Conservation (phyloP, 495 filamentous ascomycete genomes). For the Penicillium verhagenii region DNA sequence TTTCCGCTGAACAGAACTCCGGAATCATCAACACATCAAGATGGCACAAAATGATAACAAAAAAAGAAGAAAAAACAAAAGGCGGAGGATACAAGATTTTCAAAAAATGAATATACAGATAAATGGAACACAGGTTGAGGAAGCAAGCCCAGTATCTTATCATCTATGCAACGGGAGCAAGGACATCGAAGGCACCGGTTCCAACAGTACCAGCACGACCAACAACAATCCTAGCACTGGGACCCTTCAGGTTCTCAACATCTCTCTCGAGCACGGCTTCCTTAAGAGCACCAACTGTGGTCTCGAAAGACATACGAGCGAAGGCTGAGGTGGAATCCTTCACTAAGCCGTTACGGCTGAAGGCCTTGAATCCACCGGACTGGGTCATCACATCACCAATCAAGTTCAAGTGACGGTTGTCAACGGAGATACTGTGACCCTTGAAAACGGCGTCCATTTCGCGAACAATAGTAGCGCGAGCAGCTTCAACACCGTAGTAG, state of each 20-base stretch:
- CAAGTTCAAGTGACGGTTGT: conserved; percentile 88
- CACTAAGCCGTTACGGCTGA: conserved; percentile 81
- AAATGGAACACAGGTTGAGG: neutral
- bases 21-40: conserved; percentile 39
- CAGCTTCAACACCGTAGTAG: conserved; percentile 91
- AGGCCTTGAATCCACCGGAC: conserved; percentile 80
- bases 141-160: conserved; percentile 15
- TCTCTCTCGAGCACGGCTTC: conserved; percentile 89
- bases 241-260: conserved; percentile 81
- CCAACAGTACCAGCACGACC: conserved; percentile 79
- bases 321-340: conserved; percentile 82
- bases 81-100: conserved; percentile 13
- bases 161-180: conserved; percentile 60
- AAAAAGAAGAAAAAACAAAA: conserved; percentile 4
- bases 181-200: conserved; percentile 88
- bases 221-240: conserved; percentile 84
- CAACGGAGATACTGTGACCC: conserved; percentile 90
- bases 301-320: conserved; percentile 99
- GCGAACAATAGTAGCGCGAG: conserved; percentile 76
- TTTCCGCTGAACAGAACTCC: conserved; percentile 46
- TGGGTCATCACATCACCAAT: conserved; percentile 97
- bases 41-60: conserved; percentile 27
- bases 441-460: conserved; percentile 88
- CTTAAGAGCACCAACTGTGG: conserved; percentile 86
- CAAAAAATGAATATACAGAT: conserved; percentile 2